Evolutionary conservation across 257 asterid genomes (phyloP), one percentile per base, ranked within the genome.

Genomic region (Catharanthus roseus): DNA sequence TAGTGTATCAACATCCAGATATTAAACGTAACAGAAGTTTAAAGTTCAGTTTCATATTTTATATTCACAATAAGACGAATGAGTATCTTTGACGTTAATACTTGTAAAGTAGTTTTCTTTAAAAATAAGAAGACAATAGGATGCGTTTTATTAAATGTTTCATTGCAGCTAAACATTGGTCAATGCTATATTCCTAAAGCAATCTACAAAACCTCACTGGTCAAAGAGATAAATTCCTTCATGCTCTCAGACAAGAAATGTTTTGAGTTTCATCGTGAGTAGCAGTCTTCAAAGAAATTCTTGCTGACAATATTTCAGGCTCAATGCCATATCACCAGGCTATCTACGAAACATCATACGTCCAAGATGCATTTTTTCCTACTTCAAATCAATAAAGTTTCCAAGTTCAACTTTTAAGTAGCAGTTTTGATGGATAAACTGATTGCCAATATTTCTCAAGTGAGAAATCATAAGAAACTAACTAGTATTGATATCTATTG

Each of bases 1-100:
- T 0, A 6, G 11, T 21, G 58, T 12, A 51, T n/a, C 4, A n/a
- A n/a, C 6, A 3, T 51, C 55, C 28, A 5, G 28, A 51, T 50
- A 51, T 21, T 51, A 6, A 51, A 51, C 26, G 21, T 10, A 49
- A 51, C 41, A 2, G 31, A 31, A 26, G 38, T 11, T 42, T 29
- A 42, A 38, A 63, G 63, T 26, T 47, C 61, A 33, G 21, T 45
- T 23, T 12, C 29, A 61, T 34, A 53, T 41, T 56, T 38, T 10
- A 29, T 15, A 10, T 4, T 31, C 47, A 61, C 31, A 65, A 34
- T 33, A n/a, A 24, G n/a, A 72, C 18, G n/a, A 19, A 5, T 44
- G 38, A 74, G 54, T 28, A 36, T 65, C 54, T 56, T 49, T 67
- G 63, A 67, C 31, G 29, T 47, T 3, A 34, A 50, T 55, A 26